These are phyloP conservation scores for Tricholoma terreum DNA, from an alignment of 768 basidiomycete genomes.

Conservation along the genomic window DNA sequence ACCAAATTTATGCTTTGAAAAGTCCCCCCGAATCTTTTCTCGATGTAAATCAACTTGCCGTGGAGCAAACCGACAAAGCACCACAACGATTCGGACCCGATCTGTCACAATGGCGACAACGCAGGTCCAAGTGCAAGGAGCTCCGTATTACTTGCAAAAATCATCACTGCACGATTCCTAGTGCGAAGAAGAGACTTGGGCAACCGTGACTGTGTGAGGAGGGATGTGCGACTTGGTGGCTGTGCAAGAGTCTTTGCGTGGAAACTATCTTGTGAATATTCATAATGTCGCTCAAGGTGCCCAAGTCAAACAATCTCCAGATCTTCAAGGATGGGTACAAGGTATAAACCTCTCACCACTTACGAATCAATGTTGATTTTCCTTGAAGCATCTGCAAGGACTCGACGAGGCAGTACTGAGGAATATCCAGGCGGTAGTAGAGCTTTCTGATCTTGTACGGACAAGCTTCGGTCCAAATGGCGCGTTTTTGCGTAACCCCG, in stretches of 20 bases:
- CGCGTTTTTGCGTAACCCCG: conserved; percentile 35
- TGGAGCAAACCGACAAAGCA: too few relatives aligned
- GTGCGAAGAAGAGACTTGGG: too few relatives aligned
- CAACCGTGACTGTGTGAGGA: too few relatives aligned
- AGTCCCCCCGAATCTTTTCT: too few relatives aligned
- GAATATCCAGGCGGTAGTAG: conserved; percentile 94
- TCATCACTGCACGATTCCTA: too few relatives aligned
- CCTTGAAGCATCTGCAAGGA: conserved; percentile 69
- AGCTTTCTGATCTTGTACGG: conserved; percentile 90
- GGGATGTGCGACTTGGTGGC: too few relatives aligned
- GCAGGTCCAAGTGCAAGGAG: too few relatives aligned
- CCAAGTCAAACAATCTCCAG: conserved; percentile 82
- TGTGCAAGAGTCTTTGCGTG: conserved; percentile 18
- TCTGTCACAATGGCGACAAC: too few relatives aligned
- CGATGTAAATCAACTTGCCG: too few relatives aligned
- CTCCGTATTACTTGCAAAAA: too few relatives aligned
- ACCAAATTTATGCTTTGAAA: too few relatives aligned
- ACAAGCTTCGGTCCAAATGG: conserved; percentile 98
- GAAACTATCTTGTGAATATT: conserved; percentile 2
- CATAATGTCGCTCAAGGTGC: conserved; percentile 90
- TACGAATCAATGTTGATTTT: conserved; percentile 4
- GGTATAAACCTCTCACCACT: conserved; percentile 35
- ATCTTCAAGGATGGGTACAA: conserved; percentile 99
- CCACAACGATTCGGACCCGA: too few relatives aligned
- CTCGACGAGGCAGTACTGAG: conserved; percentile 96